Conservation (phyloP, 441 rosid genomes). For the Iberis amara region DNA sequence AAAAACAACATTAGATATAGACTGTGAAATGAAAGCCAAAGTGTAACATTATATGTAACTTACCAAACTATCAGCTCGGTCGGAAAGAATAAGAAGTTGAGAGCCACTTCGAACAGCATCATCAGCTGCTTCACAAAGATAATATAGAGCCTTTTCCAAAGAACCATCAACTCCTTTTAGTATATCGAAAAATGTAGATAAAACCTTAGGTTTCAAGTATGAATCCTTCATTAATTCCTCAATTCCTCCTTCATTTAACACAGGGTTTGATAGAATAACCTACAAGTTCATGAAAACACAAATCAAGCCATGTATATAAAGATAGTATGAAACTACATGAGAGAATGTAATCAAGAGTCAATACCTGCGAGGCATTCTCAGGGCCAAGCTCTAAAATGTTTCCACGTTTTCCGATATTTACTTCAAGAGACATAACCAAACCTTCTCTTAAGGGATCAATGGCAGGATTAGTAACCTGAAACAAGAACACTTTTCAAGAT, state of each 20-base stretch:
- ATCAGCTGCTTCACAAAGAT: conserved; percentile 95
- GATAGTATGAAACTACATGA: conserved; percentile 7
- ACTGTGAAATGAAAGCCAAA: too few relatives aligned
- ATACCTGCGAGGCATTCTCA: conserved; percentile 91
- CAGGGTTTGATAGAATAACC: conserved; percentile 85
- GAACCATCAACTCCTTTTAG: conserved; percentile 89
- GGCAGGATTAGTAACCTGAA: conserved; percentile 97
- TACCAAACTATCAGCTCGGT: conserved; percentile 77
- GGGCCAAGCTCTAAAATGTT: conserved; percentile 92
- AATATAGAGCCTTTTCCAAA: conserved; percentile 56
- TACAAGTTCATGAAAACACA: conserved; percentile 28
- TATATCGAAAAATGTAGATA: conserved; percentile 82
- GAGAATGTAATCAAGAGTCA: conserved; percentile 9
- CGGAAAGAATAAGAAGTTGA: conserved; percentile 89
- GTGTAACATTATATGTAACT: not conserved
- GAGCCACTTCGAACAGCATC: conserved; percentile 97
- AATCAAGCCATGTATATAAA: conserved; percentile 12
- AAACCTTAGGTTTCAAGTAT: conserved; percentile 56
- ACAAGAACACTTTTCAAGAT: not conserved
- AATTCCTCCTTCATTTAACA: conserved; percentile 83
- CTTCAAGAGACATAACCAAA: conserved; percentile 96
- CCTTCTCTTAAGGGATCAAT: conserved; percentile 99
- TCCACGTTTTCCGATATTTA: conserved; percentile 89
- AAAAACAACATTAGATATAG: too few relatives aligned
- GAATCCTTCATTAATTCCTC: conserved; percentile 76